Evolutionary conservation across 768 basidiomycete genomes (phyloP).

Genomic region (Paxillus ammoniavirescens): DNA sequence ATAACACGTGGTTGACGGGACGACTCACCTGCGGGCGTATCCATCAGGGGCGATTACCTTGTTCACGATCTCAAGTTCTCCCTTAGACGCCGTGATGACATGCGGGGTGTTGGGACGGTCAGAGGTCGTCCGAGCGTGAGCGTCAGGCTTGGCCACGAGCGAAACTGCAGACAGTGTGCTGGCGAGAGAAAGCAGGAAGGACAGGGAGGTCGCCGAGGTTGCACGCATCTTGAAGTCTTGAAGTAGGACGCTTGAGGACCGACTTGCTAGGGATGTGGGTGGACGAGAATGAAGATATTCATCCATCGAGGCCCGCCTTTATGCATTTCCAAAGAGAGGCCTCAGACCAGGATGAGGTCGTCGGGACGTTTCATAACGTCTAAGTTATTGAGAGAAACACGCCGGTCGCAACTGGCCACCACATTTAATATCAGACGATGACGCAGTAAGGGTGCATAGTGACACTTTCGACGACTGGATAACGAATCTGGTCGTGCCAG

Average conservation of each 20-base stretch:
- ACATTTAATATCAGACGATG: not conserved
- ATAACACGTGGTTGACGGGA: not conserved
- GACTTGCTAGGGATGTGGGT: not conserved
- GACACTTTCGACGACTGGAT: not conserved
- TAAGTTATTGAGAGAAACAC: too few species aligned
- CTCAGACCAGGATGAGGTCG: not conserved
- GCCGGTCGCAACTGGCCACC: not conserved
- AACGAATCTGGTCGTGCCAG: not conserved
- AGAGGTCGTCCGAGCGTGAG: not conserved
- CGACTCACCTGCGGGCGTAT: slow-evolving; percentile 36
- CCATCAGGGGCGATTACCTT: slow-evolving; percentile 50
- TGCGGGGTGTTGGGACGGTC: slow-evolving; percentile 1
- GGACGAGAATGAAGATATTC: not conserved
- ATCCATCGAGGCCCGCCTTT: slow-evolving; percentile 3
- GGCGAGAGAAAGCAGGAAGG: slow-evolving; percentile 6
- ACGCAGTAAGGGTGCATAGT: not conserved
- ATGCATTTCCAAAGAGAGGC: slow-evolving; percentile 1
- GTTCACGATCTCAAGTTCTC: slow-evolving; percentile 41
- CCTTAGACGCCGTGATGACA: slow-evolving; percentile 24
- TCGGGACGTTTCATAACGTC: slow-evolving; percentile 12
- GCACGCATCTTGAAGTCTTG: slow-evolving; percentile 21
- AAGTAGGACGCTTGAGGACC: slow-evolving; percentile 16
- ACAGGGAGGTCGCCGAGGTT: slow-evolving; percentile 9
- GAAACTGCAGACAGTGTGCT: slow-evolving; percentile 17
- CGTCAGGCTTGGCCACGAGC: slow-evolving; percentile 7